Evolutionary conservation across 1,139 yeast species (phyloP).

Genomic region (Candida pseudoviswanathii): DNA sequence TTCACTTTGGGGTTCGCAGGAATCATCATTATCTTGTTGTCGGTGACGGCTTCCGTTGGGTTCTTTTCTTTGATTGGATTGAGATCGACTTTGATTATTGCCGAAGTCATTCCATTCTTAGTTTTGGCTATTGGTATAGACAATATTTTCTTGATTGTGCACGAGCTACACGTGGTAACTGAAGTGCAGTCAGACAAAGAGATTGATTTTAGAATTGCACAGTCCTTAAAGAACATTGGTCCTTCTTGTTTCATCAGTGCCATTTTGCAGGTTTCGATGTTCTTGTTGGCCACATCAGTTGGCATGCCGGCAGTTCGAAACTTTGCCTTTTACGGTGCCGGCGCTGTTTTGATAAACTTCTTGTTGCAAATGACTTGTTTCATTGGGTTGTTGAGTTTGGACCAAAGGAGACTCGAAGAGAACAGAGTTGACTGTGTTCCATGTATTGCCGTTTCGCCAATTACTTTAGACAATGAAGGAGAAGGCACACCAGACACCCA

Average conservation of each 20-base stretch:
- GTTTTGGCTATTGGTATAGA: constrained; percentile 95
- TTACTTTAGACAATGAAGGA: constrained; percentile 14
- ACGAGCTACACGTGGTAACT: constrained; percentile 65
- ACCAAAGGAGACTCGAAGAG: constrained; percentile 61
- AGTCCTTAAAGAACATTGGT: constrained; percentile 72
- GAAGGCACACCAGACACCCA: constrained; percentile 19
- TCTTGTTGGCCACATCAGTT: constrained; percentile 76
- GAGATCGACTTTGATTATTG: constrained; percentile 87
- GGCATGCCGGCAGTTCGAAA: constrained; percentile 95
- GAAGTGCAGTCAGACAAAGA: constrained; percentile 26
- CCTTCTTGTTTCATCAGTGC: constrained; percentile 86
- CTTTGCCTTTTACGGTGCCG: constrained; percentile 89
- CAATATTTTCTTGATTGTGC: constrained; percentile 83
- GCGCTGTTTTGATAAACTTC: constrained; percentile 79
- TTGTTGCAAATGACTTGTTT: constrained; percentile 80
- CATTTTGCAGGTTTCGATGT: constrained; percentile 73
- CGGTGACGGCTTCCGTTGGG: constrained; percentile 83
- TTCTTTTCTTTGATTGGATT: constrained; percentile 73
- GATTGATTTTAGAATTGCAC: constrained; percentile 56
- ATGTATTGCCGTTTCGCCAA: constrained; percentile 35
- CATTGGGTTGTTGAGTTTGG: constrained; percentile 69
- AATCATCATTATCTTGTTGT: constrained; percentile 72
- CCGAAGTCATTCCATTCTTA: constrained; percentile 95
- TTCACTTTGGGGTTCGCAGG: constrained; percentile 81
- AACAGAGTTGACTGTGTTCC: constrained; percentile 63